phyloP scores from a whole-genome alignment of 2,329 filamentous ascomycete genomes.

The Rutstroemia sp. region DNA sequence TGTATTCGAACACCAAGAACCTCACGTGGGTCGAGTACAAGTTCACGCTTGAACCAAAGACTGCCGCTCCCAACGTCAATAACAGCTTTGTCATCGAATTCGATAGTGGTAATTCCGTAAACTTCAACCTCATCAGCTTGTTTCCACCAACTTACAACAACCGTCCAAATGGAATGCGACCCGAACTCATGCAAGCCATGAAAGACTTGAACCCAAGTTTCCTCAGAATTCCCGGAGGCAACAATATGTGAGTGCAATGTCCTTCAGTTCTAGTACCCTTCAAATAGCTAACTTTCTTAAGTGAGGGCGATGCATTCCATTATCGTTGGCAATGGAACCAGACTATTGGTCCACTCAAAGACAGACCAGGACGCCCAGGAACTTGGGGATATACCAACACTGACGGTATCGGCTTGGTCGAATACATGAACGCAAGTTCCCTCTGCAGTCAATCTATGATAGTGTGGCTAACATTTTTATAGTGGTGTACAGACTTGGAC shows the following conservation, averaged over 20 bases:
- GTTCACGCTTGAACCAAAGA: conserved; percentile 5
- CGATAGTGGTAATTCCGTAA: conserved; percentile 34
- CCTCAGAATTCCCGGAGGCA: conserved; percentile 58
- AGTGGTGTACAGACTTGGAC: conserved; percentile 41
- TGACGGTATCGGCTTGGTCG: conserved; percentile 43
- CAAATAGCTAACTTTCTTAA: background rate
- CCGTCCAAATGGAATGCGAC: conserved; percentile 46
- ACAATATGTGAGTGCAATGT: conserved; percentile 42
- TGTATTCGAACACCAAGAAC: conserved; percentile 11
- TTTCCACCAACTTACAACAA: conserved; percentile 54
- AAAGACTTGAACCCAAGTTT: conserved; percentile 46
- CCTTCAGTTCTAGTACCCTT: conserved; percentile 16
- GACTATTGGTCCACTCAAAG: conserved; percentile 34
- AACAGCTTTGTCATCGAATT: conserved; percentile 51
- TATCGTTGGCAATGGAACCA: conserved; percentile 32
- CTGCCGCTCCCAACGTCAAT: conserved; percentile 32
- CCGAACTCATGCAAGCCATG: conserved; percentile 47
- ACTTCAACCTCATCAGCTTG: conserved; percentile 51
- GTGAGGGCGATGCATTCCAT: conserved; percentile 21
- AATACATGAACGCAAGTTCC: conserved; percentile 35
- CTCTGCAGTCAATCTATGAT: background rate
- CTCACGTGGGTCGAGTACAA: conserved; percentile 17
- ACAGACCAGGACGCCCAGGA: conserved; percentile 32
- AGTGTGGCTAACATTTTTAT: background rate
- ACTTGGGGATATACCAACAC: conserved; percentile 37